phyloP scores from a whole-genome alignment of 2,329 filamentous ascomycete genomes.

The Exophiala spinifera region DNA sequence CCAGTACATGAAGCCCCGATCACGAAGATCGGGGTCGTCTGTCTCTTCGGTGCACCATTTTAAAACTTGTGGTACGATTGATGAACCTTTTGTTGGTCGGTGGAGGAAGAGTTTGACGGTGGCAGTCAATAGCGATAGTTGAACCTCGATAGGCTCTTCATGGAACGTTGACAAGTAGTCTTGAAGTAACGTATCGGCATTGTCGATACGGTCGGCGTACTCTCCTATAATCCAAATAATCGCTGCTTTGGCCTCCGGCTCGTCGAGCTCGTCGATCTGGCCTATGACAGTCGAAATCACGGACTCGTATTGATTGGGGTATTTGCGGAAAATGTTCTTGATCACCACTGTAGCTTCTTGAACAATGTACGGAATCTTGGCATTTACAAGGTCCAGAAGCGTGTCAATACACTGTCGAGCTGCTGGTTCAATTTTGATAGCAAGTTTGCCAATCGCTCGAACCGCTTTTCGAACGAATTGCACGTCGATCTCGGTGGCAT shows the following conservation, averaged over 20 bases:
- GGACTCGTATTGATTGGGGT: constrained; percentile 96
- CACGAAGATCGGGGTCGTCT: constrained; percentile 95
- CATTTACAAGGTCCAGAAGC: constrained; percentile 86
- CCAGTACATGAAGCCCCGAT: constrained; percentile 99
- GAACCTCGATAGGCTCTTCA: constrained; percentile 93
- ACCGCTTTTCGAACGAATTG: constrained; percentile 98
- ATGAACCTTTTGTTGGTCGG: constrained; percentile 87
- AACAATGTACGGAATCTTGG: constrained; percentile 98
- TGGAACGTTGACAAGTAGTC: constrained; percentile 93
- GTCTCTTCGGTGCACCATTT: constrained; percentile 99
- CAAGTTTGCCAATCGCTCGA: constrained; percentile 92
- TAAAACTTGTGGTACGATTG: constrained; percentile 87
- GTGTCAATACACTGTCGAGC: constrained; percentile 89
- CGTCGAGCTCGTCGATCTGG: constrained; percentile 92
- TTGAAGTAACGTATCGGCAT: constrained; percentile 87
- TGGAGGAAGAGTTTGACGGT: constrained; percentile 99
- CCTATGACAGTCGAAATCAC: constrained; percentile 96
- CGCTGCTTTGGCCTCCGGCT: constrained; percentile 95
- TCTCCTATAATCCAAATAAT: constrained; percentile 99
- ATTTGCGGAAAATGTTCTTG: constrained; percentile 98
- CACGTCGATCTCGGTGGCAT: constrained; percentile 96
- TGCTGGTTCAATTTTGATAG: constrained; percentile 97
- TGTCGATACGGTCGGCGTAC: constrained; percentile 95
- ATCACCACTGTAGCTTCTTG: constrained; percentile 99
- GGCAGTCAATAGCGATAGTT: constrained; percentile 87